Base-by-base conservation (phyloP, 805 yeast genomes). In the Sugiyamaella valdiviana region DNA sequence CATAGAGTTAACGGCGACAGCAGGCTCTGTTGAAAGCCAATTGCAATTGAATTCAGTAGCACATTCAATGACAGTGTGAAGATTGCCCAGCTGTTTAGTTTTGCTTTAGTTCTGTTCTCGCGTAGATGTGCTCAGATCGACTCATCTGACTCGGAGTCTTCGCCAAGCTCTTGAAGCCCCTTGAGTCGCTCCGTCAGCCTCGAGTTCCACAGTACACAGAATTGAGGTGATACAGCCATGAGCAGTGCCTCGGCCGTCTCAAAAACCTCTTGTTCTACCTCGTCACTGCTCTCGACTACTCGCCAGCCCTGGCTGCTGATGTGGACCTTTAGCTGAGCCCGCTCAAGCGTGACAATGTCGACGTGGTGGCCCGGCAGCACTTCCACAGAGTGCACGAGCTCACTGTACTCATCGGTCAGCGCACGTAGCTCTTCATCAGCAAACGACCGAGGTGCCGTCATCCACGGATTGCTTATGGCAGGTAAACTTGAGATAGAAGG, bases 211-310 rank as follows among this genome's bases (percentile, higher is more conserved):
- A 19, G 36, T 12, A 26, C 12, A 3, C 44, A 24, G 46, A 63
- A 63, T 39, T 24, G 35, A 1, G 61, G 60, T n/a, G 66, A 62
- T 10, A 41, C 36, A 9, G 20, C 47, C 63, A 60, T 58, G 23
- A 63, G 51, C 36, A 65, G 54, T 6, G 61, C 58, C 47, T 67
- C 71, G 17, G 57, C 46, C 2, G 66, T 57, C 38, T 66, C 68
- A 49, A 49, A 66, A 0, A 46, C 45, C 3, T 24, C 36, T 26
- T 10, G n/a, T 22, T 15, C 14, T 16, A 39, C 10, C 37, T 21
- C 44, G 12, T 5, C 10, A 3, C 38, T 16, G n/a, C 36, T n/a
- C 36, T 35, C 46, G 2, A 21, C 14, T 9, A 50, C 44, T 19
- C 12, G 35, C 61, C 63, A 53, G 39, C 58, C 61, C 16, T 50